Base-by-base conservation (phyloP, 306 rosid species). In the Vachellia pachyceras region DNA sequence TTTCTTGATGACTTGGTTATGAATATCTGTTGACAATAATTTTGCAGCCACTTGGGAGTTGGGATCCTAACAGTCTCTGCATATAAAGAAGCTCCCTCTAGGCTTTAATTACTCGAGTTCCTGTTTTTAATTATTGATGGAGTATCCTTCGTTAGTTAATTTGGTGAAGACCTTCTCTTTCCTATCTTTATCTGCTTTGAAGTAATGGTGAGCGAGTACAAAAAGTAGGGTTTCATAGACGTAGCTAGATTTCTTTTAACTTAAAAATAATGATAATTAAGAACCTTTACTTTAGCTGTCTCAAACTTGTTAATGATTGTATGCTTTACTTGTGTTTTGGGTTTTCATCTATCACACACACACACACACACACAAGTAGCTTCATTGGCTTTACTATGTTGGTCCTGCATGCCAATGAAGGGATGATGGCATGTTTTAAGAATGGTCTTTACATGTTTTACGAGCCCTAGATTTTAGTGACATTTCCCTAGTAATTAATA, bases 1-100 rank as follows among this genome's bases (percentile, higher is more conserved):
- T 22, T 81, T 68, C 50, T 66, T 54, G 36, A 39, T n/a, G 75
- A 13, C 58, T 42, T 55, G 73, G n/a, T 22, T 10, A 4, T 57
- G 0, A 4, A n/a, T 74, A 44, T 20, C 33, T n/a, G 12, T 33
- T n/a, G n/a, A n/a, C n/a, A n/a, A n/a, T n/a, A n/a, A n/a, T n/a
- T n/a, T n/a, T n/a, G n/a, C 23, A 17, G 5, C 39, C 68, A 29
- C 68, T 23, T 22, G 35, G 25, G 1, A 22, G 36, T 8, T 23
- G 12, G 57, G 63, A 55, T 1, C 63, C 13, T 2, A 10, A 10
- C 60, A n/a, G 14, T 18, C 9, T 82, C 14, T 64, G 36, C 55
- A 9, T 42, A 65, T 15, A 36, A n/a, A 47, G 45, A 46, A 66
- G 76, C 14, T 47, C 22, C 63, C 42, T 61, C 20, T 15, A 36